Evolutionary conservation across 176 grass and related monocot species (phyloP), one percentile per base, ranked within the genome.

Genomic region (Musa troglodytarum): DNA sequence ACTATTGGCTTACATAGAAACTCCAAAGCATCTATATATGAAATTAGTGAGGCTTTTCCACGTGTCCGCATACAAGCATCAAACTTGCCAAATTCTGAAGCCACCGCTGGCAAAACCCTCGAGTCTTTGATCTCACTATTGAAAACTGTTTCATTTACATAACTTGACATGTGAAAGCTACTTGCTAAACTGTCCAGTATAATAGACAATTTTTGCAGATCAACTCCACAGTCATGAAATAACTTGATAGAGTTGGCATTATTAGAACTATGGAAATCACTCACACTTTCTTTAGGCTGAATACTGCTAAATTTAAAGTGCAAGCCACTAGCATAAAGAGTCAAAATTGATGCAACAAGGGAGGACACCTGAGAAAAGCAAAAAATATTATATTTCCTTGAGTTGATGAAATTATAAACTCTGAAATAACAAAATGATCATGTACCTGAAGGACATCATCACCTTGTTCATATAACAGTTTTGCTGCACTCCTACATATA

Each of bases 1-100:
- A 82, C 59, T 55, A 92, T 75, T 52, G 87, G 69, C 85, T 90
- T 91, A 78, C 92, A 86, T 20, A 86, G 54, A 82, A 90, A 89
- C 51, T 86, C 89, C 50, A 96, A 83, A 5, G 89, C 84, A 79
- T 96, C 89, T 62, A 96, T 62, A 73, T 92, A 96, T 56, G 85
- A 76, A 65, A 83, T 17, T 53, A 81, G 77, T 68, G 75, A 92
- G 56, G 75, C 53, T 74, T 66, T 58, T 59, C 78, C 84, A 76
- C 78, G 70, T 53, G 82, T 72, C 52, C 57, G 64, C 75, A 68
- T 76, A 73, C 55, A 86, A 53, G 0, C 54, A 54, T 20, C 1
- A 58, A 50, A 53, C 74, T 10, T 81, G 51, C 63, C 64, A 75
- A 77, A 70, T 68, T 89, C 49, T 15, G 55, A 29, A 71, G 54